Evolutionary conservation across 2,329 filamentous ascomycete species (phyloP), one percentile per base, ranked within the genome.

Genomic region (Claviceps arundinis): DNA sequence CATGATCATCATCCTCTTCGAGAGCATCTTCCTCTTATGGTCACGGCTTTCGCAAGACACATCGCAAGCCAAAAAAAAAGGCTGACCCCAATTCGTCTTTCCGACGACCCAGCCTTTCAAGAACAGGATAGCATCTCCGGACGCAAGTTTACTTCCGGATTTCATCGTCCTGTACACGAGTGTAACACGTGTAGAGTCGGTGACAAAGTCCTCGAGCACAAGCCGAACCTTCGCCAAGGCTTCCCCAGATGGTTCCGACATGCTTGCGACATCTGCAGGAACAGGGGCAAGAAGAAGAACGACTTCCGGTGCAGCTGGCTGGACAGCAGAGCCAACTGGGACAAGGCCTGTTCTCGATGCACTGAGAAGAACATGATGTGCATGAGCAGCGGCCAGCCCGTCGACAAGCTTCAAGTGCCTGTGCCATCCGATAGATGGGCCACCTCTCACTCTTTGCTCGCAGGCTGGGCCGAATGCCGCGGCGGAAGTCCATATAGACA

Each of bases 201-300:
- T 26, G 46, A 34, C 2, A 19, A 9, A 9, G 14, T 22, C 7
- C 14, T 51, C 45, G 46, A n/a, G 3, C 43, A 16, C 3, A 54
- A 54, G 50, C 59, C 58, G 24, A 60, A 55, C 2, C 38, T 54
- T 1, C 55, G 56, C 4, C 54, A 56, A 47, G 57, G 56, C 7
- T 42, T 48, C 34, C 6, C 17, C 17, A 48, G 47, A 11, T 64
- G 61, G 61, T 59, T 59, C 37, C 60, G 61, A 1, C 58, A 54
- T 40, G 52, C 54, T 4, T 64, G 62, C 46, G 60, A 61, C 4
- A 51, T 54, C 9, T 64, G 62, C 50, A 48, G 46, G 1, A 56
- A 55, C 26, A 50, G 51, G n/a, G 50, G 41, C 16, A 34, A 47
- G 38, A 56, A 48, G n/a, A 55, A 44, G 11, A 45, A 13, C 9